Evolutionary conservation across 2,329 filamentous ascomycete species (phyloP), one percentile per base, ranked within the genome.

Genomic region (Cercospora sp.): DNA sequence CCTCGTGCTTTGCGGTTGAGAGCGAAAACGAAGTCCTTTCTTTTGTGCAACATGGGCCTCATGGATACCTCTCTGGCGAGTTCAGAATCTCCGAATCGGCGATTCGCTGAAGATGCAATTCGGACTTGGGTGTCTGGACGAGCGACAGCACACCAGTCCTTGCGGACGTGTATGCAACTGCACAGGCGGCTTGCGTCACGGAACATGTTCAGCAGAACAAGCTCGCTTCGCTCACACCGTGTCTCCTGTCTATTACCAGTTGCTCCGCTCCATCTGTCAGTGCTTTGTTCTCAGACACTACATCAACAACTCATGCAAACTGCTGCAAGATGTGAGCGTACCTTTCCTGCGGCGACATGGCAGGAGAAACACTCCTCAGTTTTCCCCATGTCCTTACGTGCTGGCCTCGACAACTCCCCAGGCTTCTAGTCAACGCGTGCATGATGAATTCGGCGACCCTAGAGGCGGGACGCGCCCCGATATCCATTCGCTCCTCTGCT

Each of bases 1-100:
- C 45, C 61, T 63, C 61, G 45, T 63, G 61, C 45, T 30, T 63
- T 40, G 45, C 28, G 61, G 45, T 62, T 51, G 42, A 28, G 59
- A 62, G 28, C 48, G 48, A 16, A 13, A 28, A 28, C 12, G 36
- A 28, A 53, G 20, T 28, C 48, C 28, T 53, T 53, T 53, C 48
- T 53, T 26, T 53, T 53, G 48, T 53, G 48, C 48, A 53, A 23
- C 12, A 3, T 8, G 23, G 18, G 20, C 48, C 16, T 23, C 48
- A 16, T 26, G 12, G 48, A n/a, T n/a, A 40, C 5, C 33, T 16
- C 33, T 40, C 33, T 40, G 33, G 13, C 33, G 33, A 40, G 13
- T 16, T 16, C 33, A 16, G 4, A 5, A 40, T 40, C 5, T 40
- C 5, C 13, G 33, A 16, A 6, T 16, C 5, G 33, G 33, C 13